These are phyloP conservation scores for Rasamsonia emersonii DNA, from an alignment of 2,329 filamentous ascomycete species.

Conservation along the genomic window DNA sequence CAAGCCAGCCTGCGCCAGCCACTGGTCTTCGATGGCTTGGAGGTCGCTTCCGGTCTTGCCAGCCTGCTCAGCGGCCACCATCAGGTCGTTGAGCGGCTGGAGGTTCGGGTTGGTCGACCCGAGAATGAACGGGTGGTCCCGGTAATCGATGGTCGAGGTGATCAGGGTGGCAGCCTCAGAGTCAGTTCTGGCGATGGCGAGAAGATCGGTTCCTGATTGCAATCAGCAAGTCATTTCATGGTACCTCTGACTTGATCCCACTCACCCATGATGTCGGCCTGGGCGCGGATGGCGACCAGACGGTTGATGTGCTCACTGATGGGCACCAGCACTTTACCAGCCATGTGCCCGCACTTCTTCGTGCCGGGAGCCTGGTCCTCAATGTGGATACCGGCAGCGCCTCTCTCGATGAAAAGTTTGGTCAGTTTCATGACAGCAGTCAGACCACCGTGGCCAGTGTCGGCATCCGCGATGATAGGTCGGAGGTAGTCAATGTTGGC, in stretches of 20 bases:
- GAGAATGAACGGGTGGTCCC: slow-evolving; percentile 89
- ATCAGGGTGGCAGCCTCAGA: slow-evolving; percentile 97
- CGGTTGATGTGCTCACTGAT: slow-evolving; percentile 98
- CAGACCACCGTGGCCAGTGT: slow-evolving; percentile 92
- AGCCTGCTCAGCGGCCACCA: slow-evolving; percentile 72
- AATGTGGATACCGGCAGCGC: slow-evolving; percentile 95
- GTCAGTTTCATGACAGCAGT: slow-evolving; percentile 99
- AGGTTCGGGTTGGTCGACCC: slow-evolving; percentile 79
- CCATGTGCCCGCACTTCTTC: slow-evolving; percentile 99
- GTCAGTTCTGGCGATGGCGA: slow-evolving; percentile 89
- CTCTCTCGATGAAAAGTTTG: slow-evolving; percentile 93
- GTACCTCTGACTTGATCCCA: slow-evolving; percentile 2
- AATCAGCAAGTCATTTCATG: background rate
- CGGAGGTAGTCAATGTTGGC: slow-evolving; percentile 87
- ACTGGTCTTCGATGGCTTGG: slow-evolving; percentile 85
- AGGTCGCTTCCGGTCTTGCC: slow-evolving; percentile 75
- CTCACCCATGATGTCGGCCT: slow-evolving; percentile 95
- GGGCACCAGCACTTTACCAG: slow-evolving; percentile 92
- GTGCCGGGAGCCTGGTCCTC: slow-evolving; percentile 97
- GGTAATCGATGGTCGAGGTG: slow-evolving; percentile 89
- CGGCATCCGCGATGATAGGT: slow-evolving; percentile 92
- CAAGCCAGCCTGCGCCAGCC: slow-evolving; percentile 69
- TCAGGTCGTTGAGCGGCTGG: slow-evolving; percentile 79
- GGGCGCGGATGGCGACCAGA: slow-evolving; percentile 88
- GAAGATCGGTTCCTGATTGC: slow-evolving; percentile 61